Percentiles rank a stretch among this genome's conserved stretches.
Conservation (phyloP, 2,329 filamentous ascomycete genomes). For the Cordyceps javanica region DNA sequence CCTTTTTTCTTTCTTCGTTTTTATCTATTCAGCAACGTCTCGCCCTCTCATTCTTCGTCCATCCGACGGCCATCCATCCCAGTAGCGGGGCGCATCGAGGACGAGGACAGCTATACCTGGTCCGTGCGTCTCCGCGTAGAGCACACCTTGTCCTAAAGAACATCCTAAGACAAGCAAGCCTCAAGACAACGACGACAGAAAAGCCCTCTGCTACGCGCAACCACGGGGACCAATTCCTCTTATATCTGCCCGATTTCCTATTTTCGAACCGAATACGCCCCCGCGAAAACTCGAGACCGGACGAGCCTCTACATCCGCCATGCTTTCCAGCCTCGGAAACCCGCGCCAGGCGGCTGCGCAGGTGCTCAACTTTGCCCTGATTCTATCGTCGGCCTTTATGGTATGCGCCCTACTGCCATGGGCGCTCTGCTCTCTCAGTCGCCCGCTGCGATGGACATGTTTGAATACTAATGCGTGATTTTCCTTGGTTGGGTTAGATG, state of each 20-base stretch:
- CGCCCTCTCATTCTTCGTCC: neutral
- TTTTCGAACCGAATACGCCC: neutral
- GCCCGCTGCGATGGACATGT: neutral
- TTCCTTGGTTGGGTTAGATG: slow-evolving; percentile 55
- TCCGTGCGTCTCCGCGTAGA: slow-evolving; percentile 12
- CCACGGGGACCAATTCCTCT: slow-evolving; percentile 8
- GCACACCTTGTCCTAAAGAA: slow-evolving; percentile 14
- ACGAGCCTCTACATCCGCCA: slow-evolving; percentile 29
- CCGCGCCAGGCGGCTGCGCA: slow-evolving; percentile 76
- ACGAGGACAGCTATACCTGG: slow-evolving; percentile 10
- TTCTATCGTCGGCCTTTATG: slow-evolving; percentile 90
- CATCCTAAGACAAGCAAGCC: neutral
- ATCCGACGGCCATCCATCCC: neutral
- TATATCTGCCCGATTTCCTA: neutral
- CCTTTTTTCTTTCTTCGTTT: neutral
- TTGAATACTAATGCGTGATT: slow-evolving; percentile 15
- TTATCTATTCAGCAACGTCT: too few species aligned
- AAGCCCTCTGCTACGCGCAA: neutral
- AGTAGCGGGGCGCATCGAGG: neutral
- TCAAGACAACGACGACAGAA: too few species aligned
- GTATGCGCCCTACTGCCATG: slow-evolving; percentile 36
- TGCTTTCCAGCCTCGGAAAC: slow-evolving; percentile 66
- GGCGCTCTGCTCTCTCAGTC: too few species aligned
- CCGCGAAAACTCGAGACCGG: too few species aligned
- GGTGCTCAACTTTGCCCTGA: slow-evolving; percentile 83